A percentile compares a stretch with the other conserved stretches of the same genome.
These are phyloP conservation scores for Thielaviopsis euricoi DNA, from an alignment of 2,329 filamentous ascomycete genomes.

Conservation along the genomic window DNA sequence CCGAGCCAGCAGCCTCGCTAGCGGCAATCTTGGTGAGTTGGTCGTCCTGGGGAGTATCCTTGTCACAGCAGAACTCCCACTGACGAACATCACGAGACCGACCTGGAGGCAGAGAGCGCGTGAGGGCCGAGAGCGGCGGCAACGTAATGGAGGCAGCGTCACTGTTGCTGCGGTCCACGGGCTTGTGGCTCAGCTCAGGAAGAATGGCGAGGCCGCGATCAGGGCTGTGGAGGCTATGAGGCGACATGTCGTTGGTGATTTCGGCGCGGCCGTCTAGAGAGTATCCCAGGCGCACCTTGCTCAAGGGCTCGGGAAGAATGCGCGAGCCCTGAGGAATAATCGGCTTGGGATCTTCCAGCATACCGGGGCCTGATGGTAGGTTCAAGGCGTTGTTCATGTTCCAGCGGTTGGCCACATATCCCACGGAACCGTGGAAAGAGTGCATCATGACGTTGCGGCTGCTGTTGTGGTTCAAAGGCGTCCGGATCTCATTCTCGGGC, in stretches of 20 bases:
- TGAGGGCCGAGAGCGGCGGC: constrained; percentile 35
- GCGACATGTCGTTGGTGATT: constrained; percentile 54
- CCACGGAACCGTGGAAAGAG: constrained; percentile 25
- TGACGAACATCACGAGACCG: constrained; percentile 74
- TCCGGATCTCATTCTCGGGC: constrained; percentile 10
- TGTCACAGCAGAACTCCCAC: constrained; percentile 84
- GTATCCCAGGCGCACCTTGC: constrained; percentile 54
- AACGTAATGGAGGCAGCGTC: constrained; percentile 42
- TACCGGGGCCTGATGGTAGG: constrained; percentile 26
- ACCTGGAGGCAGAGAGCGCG: constrained; percentile 37
- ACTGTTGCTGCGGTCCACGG: constrained; percentile 54
- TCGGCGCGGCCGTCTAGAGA: constrained; percentile 86
- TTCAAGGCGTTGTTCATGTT: constrained; percentile 33
- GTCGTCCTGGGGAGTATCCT: constrained; percentile 53
- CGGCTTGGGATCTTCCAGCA: constrained; percentile 16
- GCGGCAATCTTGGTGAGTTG: constrained; percentile 59
- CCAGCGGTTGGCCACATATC: constrained; percentile 41
- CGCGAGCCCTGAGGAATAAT: constrained; percentile 1
- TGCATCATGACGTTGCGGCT: constrained; percentile 2
- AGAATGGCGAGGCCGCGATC: constrained; percentile 32
- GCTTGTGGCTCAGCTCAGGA: constrained; percentile 26
- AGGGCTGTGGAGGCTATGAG: constrained; percentile 39
- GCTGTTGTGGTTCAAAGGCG: constrained; percentile 5
- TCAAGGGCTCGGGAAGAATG: not conserved
- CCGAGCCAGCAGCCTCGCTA: constrained; percentile 63